Evolutionary conservation across 2,329 filamentous ascomycete genomes (phyloP), one percentile per base, ranked within the genome.

Genomic region (Venturiaceae sp.): DNA sequence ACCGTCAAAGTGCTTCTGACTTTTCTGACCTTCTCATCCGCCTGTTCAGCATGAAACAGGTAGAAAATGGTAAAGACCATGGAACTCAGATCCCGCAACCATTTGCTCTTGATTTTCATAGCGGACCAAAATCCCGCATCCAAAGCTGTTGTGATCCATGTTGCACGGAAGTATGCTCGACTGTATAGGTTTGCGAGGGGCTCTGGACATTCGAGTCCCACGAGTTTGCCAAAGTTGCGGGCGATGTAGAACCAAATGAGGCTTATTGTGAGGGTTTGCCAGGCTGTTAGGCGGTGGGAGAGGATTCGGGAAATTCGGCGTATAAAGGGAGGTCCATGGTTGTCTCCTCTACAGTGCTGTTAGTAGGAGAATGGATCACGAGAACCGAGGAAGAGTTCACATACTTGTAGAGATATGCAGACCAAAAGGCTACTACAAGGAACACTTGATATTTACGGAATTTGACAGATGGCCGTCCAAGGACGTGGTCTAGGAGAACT

Each of bases 41-140:
- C 94, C 67, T 90, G 87, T 72, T 97, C 92, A 0, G 94, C 91
- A 14, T 92, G 90, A 57, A 97, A 82, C 62, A 99, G 79, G 70
- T 99, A 99, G 73, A 96, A 99, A 11, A 87, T 69, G 0, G 89
- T 89, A 72, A 96, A 97, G 52, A 90, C 77, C 21, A 97, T 79
- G 68, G 90, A 91, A 9, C 88, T 83, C 14, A 96, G 69, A 69
- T 97, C 92, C 39, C 91, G 81, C 44, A 96, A 65, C 83, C 88
- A 92, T 66, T 88, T 91, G 53, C 79, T 79, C 59, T 83, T 83
- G 63, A 99, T 92, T 66, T 85, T 87, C 94, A 99, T 99, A 34
- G 94, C 94, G 0, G 91, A 96, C 94, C 94, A 99, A 72, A 96
- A 99, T 1, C 94, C 94, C 5, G 94, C 94, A 66, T 99, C 94